These are phyloP conservation scores for Sechiopsis laciniata DNA, from an alignment of 306 rosid genomes.

Conservation along the genomic window DNA sequence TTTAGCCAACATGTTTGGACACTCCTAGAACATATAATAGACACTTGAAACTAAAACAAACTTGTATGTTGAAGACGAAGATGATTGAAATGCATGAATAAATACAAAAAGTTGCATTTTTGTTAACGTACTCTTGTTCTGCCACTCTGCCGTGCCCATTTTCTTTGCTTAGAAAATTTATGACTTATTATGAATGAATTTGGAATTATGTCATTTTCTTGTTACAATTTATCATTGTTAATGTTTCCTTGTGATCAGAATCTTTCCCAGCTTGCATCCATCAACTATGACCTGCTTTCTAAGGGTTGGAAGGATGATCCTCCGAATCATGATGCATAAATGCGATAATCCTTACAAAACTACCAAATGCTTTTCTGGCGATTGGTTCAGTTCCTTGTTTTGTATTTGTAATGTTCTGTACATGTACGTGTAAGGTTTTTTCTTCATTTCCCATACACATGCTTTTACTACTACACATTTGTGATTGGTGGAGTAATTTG, in stretches of 20 bases:
- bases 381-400: conserved; percentile 36
- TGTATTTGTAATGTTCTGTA: conserved; percentile 63
- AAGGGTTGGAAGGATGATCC: conserved; percentile 89
- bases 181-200: neutral
- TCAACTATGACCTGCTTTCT: conserved; percentile 91
- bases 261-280: conserved; percentile 98
- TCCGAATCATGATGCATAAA: conserved; percentile 46
- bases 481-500: conserved; percentile 13
- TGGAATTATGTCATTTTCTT: conserved; percentile 1
- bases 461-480: conserved; percentile 26
- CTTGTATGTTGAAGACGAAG: neutral
- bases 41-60: neutral
- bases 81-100: conserved; percentile 10
- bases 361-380: conserved; percentile 29
- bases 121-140: neutral
- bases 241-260: conserved; percentile 54
- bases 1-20: conserved; percentile 6
- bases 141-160: neutral
- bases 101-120: neutral
- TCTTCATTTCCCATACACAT: conserved; percentile 1
- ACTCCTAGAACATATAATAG: neutral
- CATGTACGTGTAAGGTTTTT: conserved; percentile 43
- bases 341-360: conserved; percentile 26
- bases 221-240: neutral
- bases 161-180: conserved; percentile 5